Base-by-base conservation (phyloP, 352 stramenopile species). In the Globisporangium nagaii region DNA sequence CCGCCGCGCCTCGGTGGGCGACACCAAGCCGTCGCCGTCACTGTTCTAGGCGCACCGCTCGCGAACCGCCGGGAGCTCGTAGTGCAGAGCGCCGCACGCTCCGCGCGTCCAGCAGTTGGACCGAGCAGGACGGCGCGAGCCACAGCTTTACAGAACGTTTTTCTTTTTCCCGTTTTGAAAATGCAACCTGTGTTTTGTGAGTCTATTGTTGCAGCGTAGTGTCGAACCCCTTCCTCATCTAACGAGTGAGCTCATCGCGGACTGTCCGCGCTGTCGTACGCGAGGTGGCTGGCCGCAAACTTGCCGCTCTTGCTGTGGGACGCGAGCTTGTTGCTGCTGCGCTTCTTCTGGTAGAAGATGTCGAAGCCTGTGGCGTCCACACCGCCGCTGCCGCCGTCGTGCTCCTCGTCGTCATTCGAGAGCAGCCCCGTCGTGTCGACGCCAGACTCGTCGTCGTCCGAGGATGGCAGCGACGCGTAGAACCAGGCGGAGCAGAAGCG, bases 401-500 rank as follows among this genome's bases (percentile, higher is more conserved):
- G 19, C 19, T 25, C 15, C 17, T 53, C 20, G 28, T 62, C 60
- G 34, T 75, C 62, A 13, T 66, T 49, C 12, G 63, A 71, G 11
- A 84, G 51, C 56, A 83, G 49, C 25, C 58, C 60, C 0, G 70
- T 62, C 20, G 77, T 66, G 27, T 87, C 79, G n/a, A 82, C 54
- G 6, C 71, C 64, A 2, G 76, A 85, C 15, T 84, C 75, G 34
- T 90, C 79, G 40, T 89, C 80, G 22, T 86, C 77, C 13, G 70
- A 81, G 15, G 80, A 88, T 39, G 70, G 65, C 52, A 88, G 51
- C 49, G 75, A 83, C 15, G 73, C 60, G 56, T 86, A 76, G 42
- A 80, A 79, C 80, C 75, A 90, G 4, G 60, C 53, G n/a, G 71
- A 61, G 41, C 73, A 88, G 54, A 87, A 86, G 0, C 73, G 70